phyloP scores from a whole-genome alignment of 768 basidiomycete genomes.

The Tylopilus intermedius region DNA sequence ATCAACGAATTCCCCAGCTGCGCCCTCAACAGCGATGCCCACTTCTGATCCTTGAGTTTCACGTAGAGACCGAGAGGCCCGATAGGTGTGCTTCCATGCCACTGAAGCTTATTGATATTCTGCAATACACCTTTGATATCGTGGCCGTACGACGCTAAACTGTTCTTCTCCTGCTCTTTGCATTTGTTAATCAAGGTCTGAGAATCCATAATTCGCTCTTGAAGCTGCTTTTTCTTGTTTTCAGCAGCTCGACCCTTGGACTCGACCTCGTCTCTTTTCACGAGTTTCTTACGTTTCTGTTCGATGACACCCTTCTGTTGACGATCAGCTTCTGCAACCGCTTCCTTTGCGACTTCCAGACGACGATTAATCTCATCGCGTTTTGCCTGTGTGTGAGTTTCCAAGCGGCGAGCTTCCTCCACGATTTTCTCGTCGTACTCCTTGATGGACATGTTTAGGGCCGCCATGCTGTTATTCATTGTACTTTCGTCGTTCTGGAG shows the following conservation, averaged over 20 bases:
- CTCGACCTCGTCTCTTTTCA: slow-evolving; percentile 29
- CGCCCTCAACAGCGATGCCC: slow-evolving; percentile 60
- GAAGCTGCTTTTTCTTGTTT: slow-evolving; percentile 26
- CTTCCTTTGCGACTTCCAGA: slow-evolving; percentile 43
- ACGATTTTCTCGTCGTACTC: slow-evolving; percentile 44
- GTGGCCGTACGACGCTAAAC: slow-evolving; percentile 56
- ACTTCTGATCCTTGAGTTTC: slow-evolving; percentile 63
- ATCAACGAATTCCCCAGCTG: slow-evolving; percentile 57
- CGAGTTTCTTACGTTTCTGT: slow-evolving; percentile 31
- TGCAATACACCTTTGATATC: slow-evolving; percentile 56
- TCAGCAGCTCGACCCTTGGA: slow-evolving; percentile 37
- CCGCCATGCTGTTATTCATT: slow-evolving; percentile 41
- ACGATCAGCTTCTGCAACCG: slow-evolving; percentile 37
- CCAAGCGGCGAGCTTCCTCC: slow-evolving; percentile 51
- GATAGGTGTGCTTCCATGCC: slow-evolving; percentile 63
- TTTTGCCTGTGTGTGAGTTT: slow-evolving; percentile 53
- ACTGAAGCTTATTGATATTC: slow-evolving; percentile 45
- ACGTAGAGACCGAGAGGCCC: slow-evolving; percentile 81
- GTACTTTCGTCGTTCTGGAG: slow-evolving; percentile 46
- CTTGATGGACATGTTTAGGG: slow-evolving; percentile 30
- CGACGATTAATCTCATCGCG: slow-evolving; percentile 53
- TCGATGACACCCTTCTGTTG: slow-evolving; percentile 26
- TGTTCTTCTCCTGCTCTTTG: slow-evolving; percentile 50
- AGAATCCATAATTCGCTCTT: slow-evolving; percentile 41
- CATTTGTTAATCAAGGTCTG: slow-evolving; percentile 48